A percentile compares a stretch with the other conserved stretches of the same genome.
Evolutionary conservation across 225 moss, liverwort and hornwort genomes (phyloP).

Genomic region (Marchantia polymorpha): DNA sequence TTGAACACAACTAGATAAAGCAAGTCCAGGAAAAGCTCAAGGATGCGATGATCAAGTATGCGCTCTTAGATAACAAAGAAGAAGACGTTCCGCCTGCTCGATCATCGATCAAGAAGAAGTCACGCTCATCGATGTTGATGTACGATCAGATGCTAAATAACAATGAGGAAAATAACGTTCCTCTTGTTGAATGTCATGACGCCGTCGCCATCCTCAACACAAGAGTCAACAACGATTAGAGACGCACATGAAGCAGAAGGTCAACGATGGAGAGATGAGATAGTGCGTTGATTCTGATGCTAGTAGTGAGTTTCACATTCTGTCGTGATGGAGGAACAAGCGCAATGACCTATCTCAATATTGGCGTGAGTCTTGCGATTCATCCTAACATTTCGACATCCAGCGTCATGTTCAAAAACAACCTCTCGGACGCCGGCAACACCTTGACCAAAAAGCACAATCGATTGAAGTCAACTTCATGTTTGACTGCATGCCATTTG

Average conservation of each 20-base stretch:
- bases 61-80: background rate
- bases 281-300: background rate
- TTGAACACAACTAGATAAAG: too few relatives aligned
- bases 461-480: background rate
- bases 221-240: background rate
- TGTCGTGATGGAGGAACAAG: background rate
- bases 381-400: too few relatives aligned
- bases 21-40: too few relatives aligned
- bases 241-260: background rate
- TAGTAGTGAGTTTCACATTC: conserved; percentile 5
- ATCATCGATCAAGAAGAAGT: too few relatives aligned
- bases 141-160: too few relatives aligned
- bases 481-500: too few relatives aligned
- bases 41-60: conserved; percentile 9
- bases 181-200: too few relatives aligned
- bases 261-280: conserved; percentile 9
- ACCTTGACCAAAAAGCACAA: conserved; percentile 5
- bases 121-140: too few relatives aligned
- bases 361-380: conserved; percentile 1
- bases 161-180: too few relatives aligned
- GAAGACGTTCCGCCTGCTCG: too few relatives aligned
- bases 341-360: background rate
- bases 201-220: too few relatives aligned
- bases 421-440: background rate
- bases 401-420: background rate